Conservation (phyloP, 805 yeast genomes). For the Candida awuae region DNA sequence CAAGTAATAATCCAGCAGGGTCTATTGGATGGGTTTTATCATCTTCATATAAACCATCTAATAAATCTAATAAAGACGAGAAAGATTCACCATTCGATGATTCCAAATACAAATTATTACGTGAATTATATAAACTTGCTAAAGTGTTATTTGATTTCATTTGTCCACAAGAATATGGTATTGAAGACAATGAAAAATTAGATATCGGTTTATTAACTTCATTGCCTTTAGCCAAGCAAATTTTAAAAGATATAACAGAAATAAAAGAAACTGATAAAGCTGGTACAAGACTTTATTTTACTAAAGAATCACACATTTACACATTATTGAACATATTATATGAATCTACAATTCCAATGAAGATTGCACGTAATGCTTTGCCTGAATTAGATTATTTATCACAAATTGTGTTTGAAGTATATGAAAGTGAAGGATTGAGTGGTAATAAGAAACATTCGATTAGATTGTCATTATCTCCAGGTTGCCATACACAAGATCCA, state of each 20-base stretch:
- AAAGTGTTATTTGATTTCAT: constrained; percentile 94
- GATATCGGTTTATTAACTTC: constrained; percentile 95
- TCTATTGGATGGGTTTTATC: constrained; percentile 66
- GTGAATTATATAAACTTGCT: constrained; percentile 84
- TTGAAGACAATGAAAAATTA: constrained; percentile 86
- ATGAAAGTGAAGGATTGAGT: constrained; percentile 61
- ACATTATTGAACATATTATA: constrained; percentile 84
- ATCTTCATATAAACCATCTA: constrained; percentile 24
- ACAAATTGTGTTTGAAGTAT: constrained; percentile 88
- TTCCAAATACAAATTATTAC: constrained; percentile 65
- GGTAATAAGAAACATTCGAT: constrained; percentile 81
- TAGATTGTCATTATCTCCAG: constrained; percentile 88
- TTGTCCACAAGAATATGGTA: constrained; percentile 98
- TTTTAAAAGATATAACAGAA: constrained; percentile 67
- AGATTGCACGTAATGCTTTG: constrained; percentile 86
- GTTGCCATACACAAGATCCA: constrained; percentile 97
- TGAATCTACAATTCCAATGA: constrained; percentile 91
- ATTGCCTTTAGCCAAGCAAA: constrained; percentile 85
- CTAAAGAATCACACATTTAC: constrained; percentile 95
- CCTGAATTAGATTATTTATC: constrained; percentile 95
- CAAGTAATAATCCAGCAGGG: constrained; percentile 38
- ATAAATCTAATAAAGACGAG: constrained; percentile 12
- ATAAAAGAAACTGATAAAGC: constrained; percentile 77
- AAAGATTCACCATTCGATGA: constrained; percentile 58
- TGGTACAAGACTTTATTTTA: constrained; percentile 82